Percentiles rank a stretch among this genome's conserved stretches.
phyloP scores from a whole-genome alignment of 2,329 filamentous ascomycete species.

The Spiromastix sp. region DNA sequence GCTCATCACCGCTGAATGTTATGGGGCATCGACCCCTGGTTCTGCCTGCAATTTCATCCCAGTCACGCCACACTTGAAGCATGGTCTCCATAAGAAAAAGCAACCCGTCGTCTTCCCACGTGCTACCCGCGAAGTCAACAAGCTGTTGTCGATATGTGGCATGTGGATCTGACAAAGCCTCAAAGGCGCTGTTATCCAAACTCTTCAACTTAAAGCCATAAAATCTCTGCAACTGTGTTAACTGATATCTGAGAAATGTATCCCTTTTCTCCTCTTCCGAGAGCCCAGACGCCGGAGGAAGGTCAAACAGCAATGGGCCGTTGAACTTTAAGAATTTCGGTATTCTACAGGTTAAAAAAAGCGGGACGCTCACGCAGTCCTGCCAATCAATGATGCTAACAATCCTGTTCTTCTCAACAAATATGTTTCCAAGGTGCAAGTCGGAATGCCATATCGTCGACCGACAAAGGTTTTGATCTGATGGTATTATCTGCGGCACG shows the following conservation, averaged over 20 bases:
- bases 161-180: constrained; percentile 10
- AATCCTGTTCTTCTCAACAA: constrained; percentile 25
- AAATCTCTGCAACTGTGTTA: constrained; percentile 11
- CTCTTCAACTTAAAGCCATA: constrained; percentile 8
- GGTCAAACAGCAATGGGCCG: constrained; percentile 10
- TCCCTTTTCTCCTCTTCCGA: constrained; percentile 11
- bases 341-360: constrained; percentile 12
- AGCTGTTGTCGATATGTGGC: constrained; percentile 13
- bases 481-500: constrained; percentile 21
- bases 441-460: constrained; percentile 32
- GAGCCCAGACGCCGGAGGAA: constrained; percentile 9
- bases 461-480: constrained; percentile 13
- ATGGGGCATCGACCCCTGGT: constrained; percentile 11
- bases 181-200: constrained; percentile 9
- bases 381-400: constrained; percentile 36
- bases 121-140: constrained; percentile 12
- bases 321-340: constrained; percentile 8
- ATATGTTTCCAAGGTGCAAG: constrained; percentile 30
- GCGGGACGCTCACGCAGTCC: constrained; percentile 20
- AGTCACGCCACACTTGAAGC: constrained; percentile 12
- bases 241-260: constrained; percentile 10
- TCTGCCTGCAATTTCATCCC: constrained; percentile 11
- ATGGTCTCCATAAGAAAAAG: constrained; percentile 13
- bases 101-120: constrained; percentile 13
- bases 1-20: constrained; percentile 9